Conservation (phyloP, 2,329 filamentous ascomycete species). For the Chaetoscypha palmicola region DNA sequence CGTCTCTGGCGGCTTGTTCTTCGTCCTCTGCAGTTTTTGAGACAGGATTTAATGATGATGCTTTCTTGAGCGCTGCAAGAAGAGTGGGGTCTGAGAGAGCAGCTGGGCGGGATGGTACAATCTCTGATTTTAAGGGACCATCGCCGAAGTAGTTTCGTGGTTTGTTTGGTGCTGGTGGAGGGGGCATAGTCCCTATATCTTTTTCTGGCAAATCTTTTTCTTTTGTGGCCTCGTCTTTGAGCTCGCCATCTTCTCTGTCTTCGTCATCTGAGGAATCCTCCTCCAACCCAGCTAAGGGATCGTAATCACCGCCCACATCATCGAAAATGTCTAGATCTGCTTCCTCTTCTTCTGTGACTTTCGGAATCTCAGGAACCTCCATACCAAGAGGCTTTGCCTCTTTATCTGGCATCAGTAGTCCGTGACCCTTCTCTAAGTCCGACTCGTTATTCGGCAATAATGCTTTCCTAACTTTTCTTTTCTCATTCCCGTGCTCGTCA, state of each 20-base stretch:
- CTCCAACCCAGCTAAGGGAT: slow-evolving; percentile 55
- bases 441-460: slow-evolving; percentile 32
- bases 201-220: slow-evolving; percentile 6
- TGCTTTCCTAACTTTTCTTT: slow-evolving; percentile 54
- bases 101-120: slow-evolving; percentile 34
- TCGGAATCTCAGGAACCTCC: slow-evolving; percentile 54
- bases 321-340: slow-evolving; percentile 60
- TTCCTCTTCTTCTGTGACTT: slow-evolving; percentile 42
- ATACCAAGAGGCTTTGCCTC: slow-evolving; percentile 54
- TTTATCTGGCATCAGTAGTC: slow-evolving; percentile 46
- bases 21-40: slow-evolving; percentile 34
- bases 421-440: slow-evolving; percentile 33
- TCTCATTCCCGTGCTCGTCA: slow-evolving; percentile 60
- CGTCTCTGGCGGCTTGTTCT: slow-evolving; percentile 51
- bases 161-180: slow-evolving; percentile 37
- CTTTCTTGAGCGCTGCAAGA: slow-evolving; percentile 78
- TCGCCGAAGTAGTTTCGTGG: slow-evolving; percentile 56
- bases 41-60: slow-evolving; percentile 54
- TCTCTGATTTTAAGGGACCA: slow-evolving; percentile 38
- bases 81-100: slow-evolving; percentile 69
- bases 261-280: slow-evolving; percentile 36
- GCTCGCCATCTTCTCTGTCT: slow-evolving; percentile 36
- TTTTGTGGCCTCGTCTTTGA: slow-evolving; percentile 13
- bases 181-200: slow-evolving; percentile 35
- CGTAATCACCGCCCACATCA: slow-evolving; percentile 58